Percentiles rank a stretch among this genome's conserved stretches.
These are phyloP conservation scores for Aspergillus pseudonomiae DNA, from an alignment of 2,329 filamentous ascomycete species.

Conservation along the genomic window DNA sequence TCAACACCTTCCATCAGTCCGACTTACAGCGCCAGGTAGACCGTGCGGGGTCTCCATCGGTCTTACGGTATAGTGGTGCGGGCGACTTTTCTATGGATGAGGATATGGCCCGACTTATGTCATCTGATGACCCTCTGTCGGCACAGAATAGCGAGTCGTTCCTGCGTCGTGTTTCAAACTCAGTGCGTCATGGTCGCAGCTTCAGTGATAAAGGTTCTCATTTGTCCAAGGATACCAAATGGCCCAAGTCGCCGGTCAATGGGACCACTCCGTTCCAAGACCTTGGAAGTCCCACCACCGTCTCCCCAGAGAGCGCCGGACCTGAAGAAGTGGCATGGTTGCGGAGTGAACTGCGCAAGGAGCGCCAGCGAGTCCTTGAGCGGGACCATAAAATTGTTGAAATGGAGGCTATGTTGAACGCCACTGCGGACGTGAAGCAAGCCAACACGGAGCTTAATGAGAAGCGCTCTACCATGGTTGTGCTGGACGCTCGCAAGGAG, in stretches of 20 bases:
- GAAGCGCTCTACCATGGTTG: constrained; percentile 93
- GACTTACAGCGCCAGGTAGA: constrained; percentile 41
- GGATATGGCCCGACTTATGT: constrained; percentile 87
- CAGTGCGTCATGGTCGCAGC: constrained; percentile 88
- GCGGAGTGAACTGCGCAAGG: constrained; percentile 73
- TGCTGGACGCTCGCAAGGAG: constrained; percentile 90
- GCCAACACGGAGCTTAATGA: constrained; percentile 87
- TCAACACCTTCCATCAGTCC: constrained; percentile 43
- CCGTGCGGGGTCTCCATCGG: constrained; percentile 64
- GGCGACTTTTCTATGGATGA: constrained; percentile 94
- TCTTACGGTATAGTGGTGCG: constrained; percentile 73
- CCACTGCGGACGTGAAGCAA: constrained; percentile 66
- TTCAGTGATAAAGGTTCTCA: constrained; percentile 70
- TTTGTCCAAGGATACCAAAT: constrained; percentile 65
- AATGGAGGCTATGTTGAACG: constrained; percentile 64
- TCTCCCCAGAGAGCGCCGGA: constrained; percentile 53
- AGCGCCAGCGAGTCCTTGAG: constrained; percentile 82
- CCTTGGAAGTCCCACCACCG: constrained; percentile 72
- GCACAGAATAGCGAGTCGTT: constrained; percentile 70
- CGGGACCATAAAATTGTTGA: constrained; percentile 85
- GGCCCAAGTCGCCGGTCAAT: constrained; percentile 69
- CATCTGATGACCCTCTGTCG: constrained; percentile 63
- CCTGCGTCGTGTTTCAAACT: constrained; percentile 86
- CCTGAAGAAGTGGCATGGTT: constrained; percentile 67
- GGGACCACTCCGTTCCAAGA: constrained; percentile 56